A percentile compares a stretch with the other conserved stretches of the same genome.
Evolutionary conservation across 768 basidiomycete genomes (phyloP).

Genomic region (Lepiota brunneoincarnata): DNA sequence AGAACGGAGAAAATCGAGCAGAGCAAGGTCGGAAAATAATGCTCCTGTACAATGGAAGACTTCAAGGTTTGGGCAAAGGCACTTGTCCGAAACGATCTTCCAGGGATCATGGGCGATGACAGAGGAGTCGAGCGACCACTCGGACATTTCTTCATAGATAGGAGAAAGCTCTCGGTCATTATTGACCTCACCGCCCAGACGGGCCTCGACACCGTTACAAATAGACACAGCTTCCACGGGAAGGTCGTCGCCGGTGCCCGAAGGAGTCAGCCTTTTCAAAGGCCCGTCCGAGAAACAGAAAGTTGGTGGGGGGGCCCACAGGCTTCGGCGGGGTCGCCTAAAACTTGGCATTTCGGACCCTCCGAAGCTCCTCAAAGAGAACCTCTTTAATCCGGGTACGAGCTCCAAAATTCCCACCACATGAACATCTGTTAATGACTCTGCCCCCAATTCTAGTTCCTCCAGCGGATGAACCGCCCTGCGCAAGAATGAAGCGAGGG

Average conservation of each 20-base stretch:
- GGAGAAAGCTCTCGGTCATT: no score
- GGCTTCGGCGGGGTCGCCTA: background rate
- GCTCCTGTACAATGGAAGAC: background rate
- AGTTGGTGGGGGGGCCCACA: background rate
- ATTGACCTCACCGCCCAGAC: no score
- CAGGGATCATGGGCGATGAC: no score
- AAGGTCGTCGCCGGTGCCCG: no score
- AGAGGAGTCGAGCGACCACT: no score
- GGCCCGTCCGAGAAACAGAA: background rate
- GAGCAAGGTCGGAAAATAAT: no score
- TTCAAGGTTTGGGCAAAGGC: slow-evolving; percentile 3
- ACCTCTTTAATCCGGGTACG: slow-evolving; percentile 1
- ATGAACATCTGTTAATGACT: background rate
- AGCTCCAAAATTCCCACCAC: background rate
- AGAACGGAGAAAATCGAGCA: no score
- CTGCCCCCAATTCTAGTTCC: background rate
- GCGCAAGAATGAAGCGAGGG: background rate
- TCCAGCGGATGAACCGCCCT: background rate
- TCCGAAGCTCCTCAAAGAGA: background rate
- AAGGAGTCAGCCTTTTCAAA: no score
- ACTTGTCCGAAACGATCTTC: background rate
- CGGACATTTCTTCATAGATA: no score
- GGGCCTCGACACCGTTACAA: no score
- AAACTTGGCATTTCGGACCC: background rate
- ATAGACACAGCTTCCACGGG: no score